These are phyloP conservation scores for Scedosporium dehoogii DNA, from an alignment of 2,329 filamentous ascomycete genomes.

Conservation along the genomic window DNA sequence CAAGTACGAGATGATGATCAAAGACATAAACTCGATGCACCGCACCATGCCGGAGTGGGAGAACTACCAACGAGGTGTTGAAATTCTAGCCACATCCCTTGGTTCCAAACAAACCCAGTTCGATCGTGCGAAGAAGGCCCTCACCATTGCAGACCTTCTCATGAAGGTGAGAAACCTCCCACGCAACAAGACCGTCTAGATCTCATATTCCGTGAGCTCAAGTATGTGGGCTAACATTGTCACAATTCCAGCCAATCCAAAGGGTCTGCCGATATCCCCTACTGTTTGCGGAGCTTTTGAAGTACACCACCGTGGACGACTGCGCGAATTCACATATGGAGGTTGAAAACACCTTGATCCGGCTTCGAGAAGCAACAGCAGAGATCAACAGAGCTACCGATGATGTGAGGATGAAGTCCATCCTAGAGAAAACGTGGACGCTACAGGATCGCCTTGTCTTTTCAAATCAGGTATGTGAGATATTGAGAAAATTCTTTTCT, in stretches of 20 bases:
- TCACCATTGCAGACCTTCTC: conserved; percentile 76
- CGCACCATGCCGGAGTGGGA: conserved; percentile 64
- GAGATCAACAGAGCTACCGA: conserved; percentile 81
- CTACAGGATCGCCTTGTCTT: conserved; percentile 76
- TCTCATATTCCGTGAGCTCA: background rate
- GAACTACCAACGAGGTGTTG: conserved; percentile 74
- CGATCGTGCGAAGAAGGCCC: conserved; percentile 58
- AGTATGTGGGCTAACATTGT: background rate
- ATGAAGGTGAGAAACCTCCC: conserved; percentile 59
- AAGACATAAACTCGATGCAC: conserved; percentile 62
- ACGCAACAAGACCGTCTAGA: no score
- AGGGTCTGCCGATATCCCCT: conserved; percentile 85
- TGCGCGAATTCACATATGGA: conserved; percentile 76
- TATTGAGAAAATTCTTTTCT: background rate
- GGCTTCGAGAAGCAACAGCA: conserved; percentile 63
- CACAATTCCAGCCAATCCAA: conserved; percentile 64
- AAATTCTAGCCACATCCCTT: conserved; percentile 68
- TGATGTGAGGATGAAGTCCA: conserved; percentile 57
- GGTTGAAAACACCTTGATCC: conserved; percentile 62
- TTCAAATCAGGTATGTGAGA: conserved; percentile 51
- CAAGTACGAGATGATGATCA: conserved; percentile 77
- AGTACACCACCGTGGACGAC: conserved; percentile 73
- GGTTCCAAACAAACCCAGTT: conserved; percentile 57
- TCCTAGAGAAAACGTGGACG: conserved; percentile 73
- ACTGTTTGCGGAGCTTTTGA: conserved; percentile 73